A percentile compares a stretch with the other conserved stretches of the same genome.
phyloP scores from a whole-genome alignment of 202 grass and related monocot species.

The Hordeum pubiflorum region DNA sequence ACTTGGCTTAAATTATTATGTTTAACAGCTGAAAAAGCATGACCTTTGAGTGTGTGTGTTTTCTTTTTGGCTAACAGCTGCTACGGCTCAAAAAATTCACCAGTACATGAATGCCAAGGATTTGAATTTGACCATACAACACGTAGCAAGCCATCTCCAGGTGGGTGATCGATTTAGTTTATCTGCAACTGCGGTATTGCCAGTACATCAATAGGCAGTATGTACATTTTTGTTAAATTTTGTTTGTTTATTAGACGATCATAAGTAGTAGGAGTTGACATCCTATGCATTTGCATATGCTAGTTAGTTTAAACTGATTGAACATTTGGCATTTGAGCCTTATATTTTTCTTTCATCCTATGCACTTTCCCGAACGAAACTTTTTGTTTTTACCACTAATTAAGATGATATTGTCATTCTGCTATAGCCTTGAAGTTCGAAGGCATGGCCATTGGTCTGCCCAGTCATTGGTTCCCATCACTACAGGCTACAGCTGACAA shows the following conservation, averaged over 20 bases:
- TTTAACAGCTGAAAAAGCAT: slow-evolving; percentile 34
- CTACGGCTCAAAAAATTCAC: slow-evolving; percentile 1
- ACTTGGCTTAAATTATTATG: slow-evolving; percentile 1
- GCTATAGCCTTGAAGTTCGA: not conserved
- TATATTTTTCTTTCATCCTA: slow-evolving; percentile 3
- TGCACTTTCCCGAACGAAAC: not conserved
- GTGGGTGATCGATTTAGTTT: slow-evolving; percentile 18
- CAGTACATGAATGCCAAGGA: slow-evolving; percentile 28
- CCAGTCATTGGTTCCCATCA: not conserved
- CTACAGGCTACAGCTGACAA: not conserved
- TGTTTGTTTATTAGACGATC: not conserved
- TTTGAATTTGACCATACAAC: slow-evolving; percentile 16
- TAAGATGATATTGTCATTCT: not conserved
- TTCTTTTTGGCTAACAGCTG: slow-evolving; percentile 21
- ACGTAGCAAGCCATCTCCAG: slow-evolving; percentile 39
- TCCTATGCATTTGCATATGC: not conserved
- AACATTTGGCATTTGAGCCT: not conserved
- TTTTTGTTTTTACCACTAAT: not conserved
- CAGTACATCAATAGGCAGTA: not conserved
- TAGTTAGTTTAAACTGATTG: not conserved
- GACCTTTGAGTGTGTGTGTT: not conserved
- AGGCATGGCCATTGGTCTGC: not conserved
- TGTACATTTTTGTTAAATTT: not conserved
- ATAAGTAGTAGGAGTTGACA: not conserved
- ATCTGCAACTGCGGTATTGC: not conserved